Conservation (phyloP, 2,329 filamentous ascomycete genomes). For the Botrytis fragariae region DNA sequence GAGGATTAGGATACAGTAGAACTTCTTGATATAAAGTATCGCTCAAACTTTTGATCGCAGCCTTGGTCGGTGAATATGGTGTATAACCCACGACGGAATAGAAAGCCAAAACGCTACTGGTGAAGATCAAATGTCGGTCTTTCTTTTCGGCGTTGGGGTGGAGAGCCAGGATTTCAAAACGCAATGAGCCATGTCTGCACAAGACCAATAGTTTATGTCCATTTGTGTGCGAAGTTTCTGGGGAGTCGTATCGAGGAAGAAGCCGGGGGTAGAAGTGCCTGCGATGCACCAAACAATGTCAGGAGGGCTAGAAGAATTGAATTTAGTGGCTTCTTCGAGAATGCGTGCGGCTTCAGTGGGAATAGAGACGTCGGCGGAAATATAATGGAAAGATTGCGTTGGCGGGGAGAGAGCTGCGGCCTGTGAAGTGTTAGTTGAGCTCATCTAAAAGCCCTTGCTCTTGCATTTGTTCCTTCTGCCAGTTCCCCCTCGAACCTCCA, state of each 20-base stretch:
- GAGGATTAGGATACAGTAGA: slow-evolving; percentile 77
- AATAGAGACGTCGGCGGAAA: slow-evolving; percentile 77
- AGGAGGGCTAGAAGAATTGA: slow-evolving; percentile 72
- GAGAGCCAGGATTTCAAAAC: slow-evolving; percentile 72
- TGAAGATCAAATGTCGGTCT: slow-evolving; percentile 82
- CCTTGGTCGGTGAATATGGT: slow-evolving; percentile 81
- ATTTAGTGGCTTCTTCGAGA: slow-evolving; percentile 67
- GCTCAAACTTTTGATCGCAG: slow-evolving; percentile 76
- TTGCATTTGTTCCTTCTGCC: neutral
- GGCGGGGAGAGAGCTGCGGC: slow-evolving; percentile 61
- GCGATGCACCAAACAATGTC: slow-evolving; percentile 93
- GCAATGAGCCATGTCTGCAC: slow-evolving; percentile 81
- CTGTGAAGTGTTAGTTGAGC: slow-evolving; percentile 42
- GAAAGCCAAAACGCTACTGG: slow-evolving; percentile 72
- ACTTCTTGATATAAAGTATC: slow-evolving; percentile 84
- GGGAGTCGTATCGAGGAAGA: slow-evolving; percentile 74
- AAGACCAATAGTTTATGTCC: slow-evolving; percentile 90
- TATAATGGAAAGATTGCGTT: slow-evolving; percentile 76
- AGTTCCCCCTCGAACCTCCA: neutral
- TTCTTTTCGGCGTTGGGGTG: slow-evolving; percentile 44
- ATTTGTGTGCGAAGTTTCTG: slow-evolving; percentile 71
- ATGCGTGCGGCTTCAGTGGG: slow-evolving; percentile 67
- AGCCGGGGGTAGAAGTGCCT: slow-evolving; percentile 68
- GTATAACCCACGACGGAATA: slow-evolving; percentile 78
- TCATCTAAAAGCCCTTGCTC: neutral